phyloP scores from a whole-genome alignment of 345 rosid species.

The Brassica carinata region DNA sequence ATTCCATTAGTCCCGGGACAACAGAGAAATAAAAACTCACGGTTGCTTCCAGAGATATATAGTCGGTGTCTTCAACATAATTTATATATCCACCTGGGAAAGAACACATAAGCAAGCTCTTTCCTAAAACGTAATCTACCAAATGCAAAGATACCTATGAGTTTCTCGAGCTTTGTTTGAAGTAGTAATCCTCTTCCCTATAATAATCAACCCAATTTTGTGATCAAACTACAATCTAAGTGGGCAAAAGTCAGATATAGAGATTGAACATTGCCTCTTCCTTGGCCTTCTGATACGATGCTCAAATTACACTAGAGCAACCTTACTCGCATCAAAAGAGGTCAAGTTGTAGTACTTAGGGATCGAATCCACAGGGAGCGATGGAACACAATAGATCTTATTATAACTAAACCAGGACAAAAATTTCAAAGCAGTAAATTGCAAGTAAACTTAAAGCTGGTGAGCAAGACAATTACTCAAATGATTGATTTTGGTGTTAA shows the following conservation, averaged over 20 bases:
- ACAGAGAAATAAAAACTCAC: slow-evolving; percentile 20
- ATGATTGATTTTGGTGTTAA: no score
- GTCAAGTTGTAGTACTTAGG: no score
- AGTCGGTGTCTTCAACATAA: background rate
- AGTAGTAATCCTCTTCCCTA: slow-evolving; percentile 69
- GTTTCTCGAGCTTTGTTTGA: slow-evolving; percentile 49
- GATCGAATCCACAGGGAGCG: no score
- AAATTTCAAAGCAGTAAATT: no score
- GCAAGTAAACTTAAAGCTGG: no score
- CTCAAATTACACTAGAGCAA: no score
- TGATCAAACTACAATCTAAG: background rate
- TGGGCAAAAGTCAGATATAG: background rate
- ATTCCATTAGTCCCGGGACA: background rate
- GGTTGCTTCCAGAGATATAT: slow-evolving; percentile 44
- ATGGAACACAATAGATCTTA: no score
- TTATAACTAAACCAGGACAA: no score
- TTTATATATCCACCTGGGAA: slow-evolving; percentile 45
- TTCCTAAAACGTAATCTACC: background rate
- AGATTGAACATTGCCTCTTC: slow-evolving; percentile 39
- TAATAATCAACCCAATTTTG: slow-evolving; percentile 15
- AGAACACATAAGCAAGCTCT: background rate
- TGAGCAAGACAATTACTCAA: no score
- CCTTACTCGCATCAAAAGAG: no score
- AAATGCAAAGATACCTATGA: slow-evolving; percentile 46
- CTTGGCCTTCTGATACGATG: slow-evolving; percentile 10